These are phyloP conservation scores for Ligustrum vulgare DNA, from an alignment of 257 asterid species.

Conservation along the genomic window DNA sequence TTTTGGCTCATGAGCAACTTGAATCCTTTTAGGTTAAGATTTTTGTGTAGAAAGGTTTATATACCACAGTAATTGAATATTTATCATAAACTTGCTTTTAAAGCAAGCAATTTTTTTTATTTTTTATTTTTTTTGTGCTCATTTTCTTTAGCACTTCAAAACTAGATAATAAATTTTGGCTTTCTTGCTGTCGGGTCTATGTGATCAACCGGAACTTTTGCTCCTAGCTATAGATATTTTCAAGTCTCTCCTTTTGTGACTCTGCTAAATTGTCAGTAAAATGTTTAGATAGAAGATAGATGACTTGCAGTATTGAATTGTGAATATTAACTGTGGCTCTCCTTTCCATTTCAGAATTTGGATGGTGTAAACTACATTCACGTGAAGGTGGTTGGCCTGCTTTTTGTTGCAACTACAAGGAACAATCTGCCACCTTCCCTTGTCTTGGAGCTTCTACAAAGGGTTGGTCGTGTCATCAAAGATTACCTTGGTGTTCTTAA, in stretches of 20 bases:
- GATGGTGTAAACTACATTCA: slow-evolving; percentile 98
- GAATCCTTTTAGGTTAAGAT: neutral
- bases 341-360: slow-evolving; percentile 63
- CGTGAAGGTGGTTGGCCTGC: slow-evolving; percentile 95
- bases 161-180: slow-evolving; percentile 1
- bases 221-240: slow-evolving; percentile 14
- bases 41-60: neutral
- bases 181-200: slow-evolving; percentile 4
- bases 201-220: neutral
- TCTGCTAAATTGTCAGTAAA: slow-evolving; percentile 4
- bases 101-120: neutral
- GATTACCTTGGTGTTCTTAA: slow-evolving; percentile 96
- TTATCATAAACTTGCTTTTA: neutral
- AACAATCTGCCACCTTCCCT: slow-evolving; percentile 87
- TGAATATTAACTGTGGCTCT: slow-evolving; percentile 26
- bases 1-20: slow-evolving; percentile 1
- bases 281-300: neutral
- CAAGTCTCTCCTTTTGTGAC: neutral
- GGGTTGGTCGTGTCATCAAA: slow-evolving; percentile 96
- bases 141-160: slow-evolving; percentile 16
- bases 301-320: neutral
- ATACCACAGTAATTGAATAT: slow-evolving; percentile 5
- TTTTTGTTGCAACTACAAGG: slow-evolving; percentile 93
- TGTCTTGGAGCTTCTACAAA: slow-evolving; percentile 94
- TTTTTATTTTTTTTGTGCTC: slow-evolving; percentile 13